phyloP scores from a whole-genome alignment of 352 stramenopile genomes.

The Globisporangium polare region DNA sequence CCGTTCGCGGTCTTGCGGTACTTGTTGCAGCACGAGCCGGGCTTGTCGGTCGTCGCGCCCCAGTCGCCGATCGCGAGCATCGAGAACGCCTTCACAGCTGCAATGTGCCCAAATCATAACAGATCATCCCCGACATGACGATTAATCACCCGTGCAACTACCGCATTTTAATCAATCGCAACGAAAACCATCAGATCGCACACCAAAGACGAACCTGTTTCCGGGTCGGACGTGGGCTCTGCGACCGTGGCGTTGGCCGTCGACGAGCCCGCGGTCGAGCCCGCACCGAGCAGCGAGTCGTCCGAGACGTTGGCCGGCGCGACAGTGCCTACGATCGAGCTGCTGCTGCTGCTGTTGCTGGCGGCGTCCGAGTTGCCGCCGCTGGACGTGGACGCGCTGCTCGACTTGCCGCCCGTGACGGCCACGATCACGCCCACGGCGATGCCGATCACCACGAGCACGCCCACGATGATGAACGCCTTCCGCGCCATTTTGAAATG shows the following conservation, averaged over 20 bases:
- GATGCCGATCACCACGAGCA: slow-evolving; percentile 66
- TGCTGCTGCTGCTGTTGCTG: slow-evolving; percentile 12
- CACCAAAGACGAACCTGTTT: slow-evolving; percentile 21
- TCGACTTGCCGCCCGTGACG: slow-evolving; percentile 35
- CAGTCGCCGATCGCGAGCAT: slow-evolving; percentile 88
- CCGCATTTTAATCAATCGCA: slow-evolving; percentile 6
- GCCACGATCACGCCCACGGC: slow-evolving; percentile 62
- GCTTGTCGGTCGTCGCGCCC: slow-evolving; percentile 83
- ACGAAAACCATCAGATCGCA: background rate
- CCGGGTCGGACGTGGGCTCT: slow-evolving; percentile 60
- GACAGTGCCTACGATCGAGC: slow-evolving; percentile 8
- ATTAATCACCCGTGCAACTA: slow-evolving; percentile 1
- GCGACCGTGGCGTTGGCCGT: slow-evolving; percentile 21
- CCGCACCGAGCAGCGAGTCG: slow-evolving; percentile 34
- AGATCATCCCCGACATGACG: slow-evolving; percentile 1
- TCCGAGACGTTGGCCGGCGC: slow-evolving; percentile 42
- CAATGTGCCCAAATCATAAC: background rate
- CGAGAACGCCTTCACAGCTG: slow-evolving; percentile 47
- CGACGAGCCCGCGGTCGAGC: slow-evolving; percentile 15
- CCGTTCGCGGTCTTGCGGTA: slow-evolving; percentile 79
- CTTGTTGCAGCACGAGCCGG: slow-evolving; percentile 87
- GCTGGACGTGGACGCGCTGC: slow-evolving; percentile 28
- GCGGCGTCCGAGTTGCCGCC: slow-evolving; percentile 10
- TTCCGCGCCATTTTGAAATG: slow-evolving; percentile 44
- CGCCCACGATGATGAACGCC: slow-evolving; percentile 60